A percentile compares a stretch with the other conserved stretches of the same genome.
Conservation (phyloP, 2,329 filamentous ascomycete genomes). For the Trichoderma citrinoviride region DNA sequence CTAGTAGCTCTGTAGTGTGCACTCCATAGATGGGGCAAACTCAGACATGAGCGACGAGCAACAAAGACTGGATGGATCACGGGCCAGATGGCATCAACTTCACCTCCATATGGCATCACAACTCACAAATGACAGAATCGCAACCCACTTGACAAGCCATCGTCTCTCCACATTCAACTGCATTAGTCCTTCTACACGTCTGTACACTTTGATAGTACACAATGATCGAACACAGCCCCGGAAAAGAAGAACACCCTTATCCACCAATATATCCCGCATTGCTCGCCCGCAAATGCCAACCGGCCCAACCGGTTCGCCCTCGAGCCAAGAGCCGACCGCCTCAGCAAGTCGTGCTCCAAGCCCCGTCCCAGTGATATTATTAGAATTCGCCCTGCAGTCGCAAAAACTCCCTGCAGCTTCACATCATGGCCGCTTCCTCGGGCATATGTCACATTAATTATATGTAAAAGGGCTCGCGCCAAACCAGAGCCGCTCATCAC, state of each 20-base stretch:
- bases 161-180: slow-evolving; percentile 5
- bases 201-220: neutral
- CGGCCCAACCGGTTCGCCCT: neutral
- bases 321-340: neutral
- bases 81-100: neutral
- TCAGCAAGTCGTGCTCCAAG: neutral
- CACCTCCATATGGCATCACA: neutral
- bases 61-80: neutral
- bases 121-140: slow-evolving; percentile 2
- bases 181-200: slow-evolving; percentile 13
- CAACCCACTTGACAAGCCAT: neutral
- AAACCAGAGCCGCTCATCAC: slow-evolving; percentile 6
- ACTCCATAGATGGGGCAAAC: no score
- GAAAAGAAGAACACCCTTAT: neutral
- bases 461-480: slow-evolving; percentile 8
- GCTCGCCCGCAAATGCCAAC: neutral
- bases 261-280: slow-evolving; percentile 2
- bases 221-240: neutral
- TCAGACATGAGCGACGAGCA: no score
- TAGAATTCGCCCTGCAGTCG: slow-evolving; percentile 1
- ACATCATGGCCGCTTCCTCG: neutral
- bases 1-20: no score
- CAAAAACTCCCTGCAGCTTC: neutral
- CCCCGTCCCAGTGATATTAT: neutral
- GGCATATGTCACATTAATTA: slow-evolving; percentile 19